Base-by-base conservation (phyloP, 2,329 filamentous ascomycete genomes). In the Pseudonectria foliicola region DNA sequence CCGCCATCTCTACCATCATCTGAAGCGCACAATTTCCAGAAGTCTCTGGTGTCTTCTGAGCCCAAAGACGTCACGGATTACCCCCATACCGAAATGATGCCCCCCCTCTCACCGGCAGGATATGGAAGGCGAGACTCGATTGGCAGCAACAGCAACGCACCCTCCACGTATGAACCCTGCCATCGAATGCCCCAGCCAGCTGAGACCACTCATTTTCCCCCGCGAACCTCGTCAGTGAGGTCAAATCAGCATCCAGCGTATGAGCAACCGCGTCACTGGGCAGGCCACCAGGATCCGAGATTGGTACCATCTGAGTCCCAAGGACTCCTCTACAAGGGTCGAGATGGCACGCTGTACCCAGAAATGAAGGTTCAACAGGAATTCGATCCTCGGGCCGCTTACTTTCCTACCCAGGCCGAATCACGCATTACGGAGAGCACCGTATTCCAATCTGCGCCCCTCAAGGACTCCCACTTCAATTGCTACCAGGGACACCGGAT, bases 401-500 rank as follows among this genome's bases (percentile, higher is more conserved):
- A 57, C 40, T 68, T 68, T 39, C 65, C 64, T 4, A 44, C 36
- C 24, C 57, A 58, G 38, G 50, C 42, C 5, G 49, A 55, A 4
- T 38, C 46, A 25, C 48, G 42, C 4, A 33, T 54, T 7, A 45
- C 52, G 2, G 51, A 60, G 5, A 59, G 61, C 28, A 54, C 58
- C 11, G 50, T 73, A 15, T 59, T 68, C 37, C 55, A 57, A 13
- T 59, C 72, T 2, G 53, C 53, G 7, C 61, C 68, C 2, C 53
- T 75, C n/a, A 60, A 56, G 33, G 60, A 68, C 30, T 56, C 59
- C 2, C 64, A 67, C 42, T 64, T 64, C 43, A 46, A 56, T 37
- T 78, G 74, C 53, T 62, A 69, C 37, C 63, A 66, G 27, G 51
- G 53, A 4, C 74, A 78, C 49, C 52, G 51, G 30, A 61, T 55